Evolutionary conservation across 2,329 filamentous ascomycete species (phyloP).

Genomic region (Xylaria hypoxylon): DNA sequence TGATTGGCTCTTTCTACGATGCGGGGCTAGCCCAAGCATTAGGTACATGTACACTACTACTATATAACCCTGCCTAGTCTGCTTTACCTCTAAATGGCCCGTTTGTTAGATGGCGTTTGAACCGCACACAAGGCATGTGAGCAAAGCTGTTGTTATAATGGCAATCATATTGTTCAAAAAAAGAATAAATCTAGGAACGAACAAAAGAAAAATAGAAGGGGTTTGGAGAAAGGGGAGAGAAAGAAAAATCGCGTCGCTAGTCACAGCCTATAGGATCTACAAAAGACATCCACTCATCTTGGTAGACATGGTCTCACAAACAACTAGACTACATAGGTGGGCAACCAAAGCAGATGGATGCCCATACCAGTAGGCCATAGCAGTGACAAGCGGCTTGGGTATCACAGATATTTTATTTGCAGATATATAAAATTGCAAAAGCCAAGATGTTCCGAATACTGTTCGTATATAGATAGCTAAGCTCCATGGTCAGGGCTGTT

Average conservation of each 20-base stretch:
- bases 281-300: neutral
- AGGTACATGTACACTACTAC: neutral
- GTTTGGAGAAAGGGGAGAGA: neutral
- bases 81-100: too few relatives aligned
- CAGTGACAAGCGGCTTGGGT: neutral
- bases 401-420: conserved; percentile 1
- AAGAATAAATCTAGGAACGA: neutral
- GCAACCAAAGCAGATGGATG: neutral
- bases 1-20: conserved; percentile 16
- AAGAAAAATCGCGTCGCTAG: neutral
- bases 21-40: neutral
- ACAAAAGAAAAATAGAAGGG: neutral
- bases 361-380: neutral
- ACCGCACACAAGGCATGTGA: neutral
- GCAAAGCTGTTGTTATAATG: too few relatives aligned
- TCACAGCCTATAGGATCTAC: neutral
- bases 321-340: neutral
- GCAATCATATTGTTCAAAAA: neutral
- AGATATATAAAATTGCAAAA: conserved; percentile 19
- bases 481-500: conserved; percentile 43
- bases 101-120: neutral
- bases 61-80: neutral
- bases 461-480: conserved; percentile 49
- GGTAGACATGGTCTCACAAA: neutral
- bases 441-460: conserved; percentile 30